Evolutionary conservation across 495 filamentous ascomycete species (phyloP).

Genomic region (Xylaria castorea): DNA sequence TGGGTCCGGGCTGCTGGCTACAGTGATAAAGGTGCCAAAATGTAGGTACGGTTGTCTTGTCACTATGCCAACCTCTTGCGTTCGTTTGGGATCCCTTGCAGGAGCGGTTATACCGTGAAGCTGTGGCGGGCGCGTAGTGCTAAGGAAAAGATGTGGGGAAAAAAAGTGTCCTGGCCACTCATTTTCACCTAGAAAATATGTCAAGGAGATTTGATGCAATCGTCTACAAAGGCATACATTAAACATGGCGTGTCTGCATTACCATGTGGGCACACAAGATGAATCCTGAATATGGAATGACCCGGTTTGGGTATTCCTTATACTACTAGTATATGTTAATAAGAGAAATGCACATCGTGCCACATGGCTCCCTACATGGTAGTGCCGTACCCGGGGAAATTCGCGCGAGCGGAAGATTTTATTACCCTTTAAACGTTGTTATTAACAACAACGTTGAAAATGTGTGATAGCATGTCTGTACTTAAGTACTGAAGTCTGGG

Average conservation of each 20-base stretch:
- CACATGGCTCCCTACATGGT: constrained; percentile 20
- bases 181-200: neutral
- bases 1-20: neutral
- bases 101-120: constrained; percentile 5
- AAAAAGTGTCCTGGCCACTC: neutral
- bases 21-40: neutral
- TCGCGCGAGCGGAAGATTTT: neutral
- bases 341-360: constrained; percentile 17
- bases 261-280: too few species aligned
- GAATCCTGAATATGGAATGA: neutral
- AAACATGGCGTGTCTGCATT: neutral
- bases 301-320: too few species aligned
- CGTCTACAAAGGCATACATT: neutral
- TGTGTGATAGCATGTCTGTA: neutral
- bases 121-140: neutral
- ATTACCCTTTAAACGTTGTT: neutral
- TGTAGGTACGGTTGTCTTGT: neutral
- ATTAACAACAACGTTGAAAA: neutral
- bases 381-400: constrained; percentile 12
- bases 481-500: neutral
- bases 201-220: neutral
- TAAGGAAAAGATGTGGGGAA: neutral
- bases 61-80: neutral
- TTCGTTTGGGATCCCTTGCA: constrained; percentile 12
- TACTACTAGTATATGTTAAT: neutral